Evolutionary conservation across 2,329 filamentous ascomycete genomes (phyloP).

Genomic region (Diaporthe ilicicola): DNA sequence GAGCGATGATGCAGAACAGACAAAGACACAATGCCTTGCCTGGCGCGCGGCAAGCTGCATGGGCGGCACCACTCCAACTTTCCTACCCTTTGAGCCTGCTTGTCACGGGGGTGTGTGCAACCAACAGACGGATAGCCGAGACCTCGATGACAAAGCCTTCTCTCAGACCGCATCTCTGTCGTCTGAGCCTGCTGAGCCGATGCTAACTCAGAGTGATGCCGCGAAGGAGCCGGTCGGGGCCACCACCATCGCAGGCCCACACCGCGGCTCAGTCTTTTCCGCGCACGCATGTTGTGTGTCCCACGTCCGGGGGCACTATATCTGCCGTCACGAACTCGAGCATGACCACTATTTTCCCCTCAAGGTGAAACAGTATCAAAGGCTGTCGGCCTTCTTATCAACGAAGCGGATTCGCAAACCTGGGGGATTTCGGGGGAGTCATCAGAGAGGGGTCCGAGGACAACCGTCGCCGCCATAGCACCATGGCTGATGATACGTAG

Average conservation of each 20-base stretch:
- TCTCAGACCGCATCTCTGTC: constrained; percentile 18
- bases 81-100: constrained; percentile 16
- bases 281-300: constrained; percentile 1
- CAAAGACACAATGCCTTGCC: constrained; percentile 24
- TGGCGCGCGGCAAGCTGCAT: constrained; percentile 28
- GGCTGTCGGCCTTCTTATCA: constrained; percentile 20
- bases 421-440: constrained; percentile 6
- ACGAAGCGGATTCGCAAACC: constrained; percentile 8
- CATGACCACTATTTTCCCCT: constrained; percentile 16
- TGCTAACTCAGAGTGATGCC: constrained; percentile 5
- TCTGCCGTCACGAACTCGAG: constrained; percentile 17
- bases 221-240: constrained; percentile 16
- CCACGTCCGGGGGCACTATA: constrained; percentile 24
- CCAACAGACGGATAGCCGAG: constrained; percentile 13
- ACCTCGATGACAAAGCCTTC: constrained; percentile 13
- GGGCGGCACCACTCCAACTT: constrained; percentile 17
- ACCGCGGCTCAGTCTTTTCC: constrained; percentile 3
- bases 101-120: constrained; percentile 21
- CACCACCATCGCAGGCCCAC: constrained; percentile 17
- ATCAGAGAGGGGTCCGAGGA: constrained; percentile 19
- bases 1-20: background rate
- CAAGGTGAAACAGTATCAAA: constrained; percentile 26
- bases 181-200: background rate
- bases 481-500: background rate
- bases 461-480: background rate